These are phyloP conservation scores for Hirschfeldia incana DNA, from an alignment of 345 rosid species.

Conservation along the genomic window DNA sequence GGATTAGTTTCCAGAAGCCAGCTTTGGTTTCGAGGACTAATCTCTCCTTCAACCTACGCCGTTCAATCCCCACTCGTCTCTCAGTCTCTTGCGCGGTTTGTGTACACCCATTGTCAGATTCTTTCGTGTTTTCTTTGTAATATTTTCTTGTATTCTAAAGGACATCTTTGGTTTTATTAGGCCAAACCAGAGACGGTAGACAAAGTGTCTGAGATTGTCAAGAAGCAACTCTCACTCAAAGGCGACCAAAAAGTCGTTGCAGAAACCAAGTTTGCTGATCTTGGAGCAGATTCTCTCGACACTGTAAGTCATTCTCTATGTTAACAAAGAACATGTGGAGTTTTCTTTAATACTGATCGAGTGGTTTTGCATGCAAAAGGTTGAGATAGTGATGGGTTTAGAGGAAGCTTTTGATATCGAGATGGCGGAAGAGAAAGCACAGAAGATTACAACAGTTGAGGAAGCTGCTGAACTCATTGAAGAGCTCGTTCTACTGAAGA, in stretches of 20 bases:
- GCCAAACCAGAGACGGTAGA: conserved; percentile 63
- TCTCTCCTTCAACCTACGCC: conserved; percentile 43
- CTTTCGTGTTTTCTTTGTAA: background rate
- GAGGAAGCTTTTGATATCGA: conserved; percentile 65
- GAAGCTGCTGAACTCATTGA: conserved; percentile 73
- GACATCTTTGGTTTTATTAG: conserved; percentile 30
- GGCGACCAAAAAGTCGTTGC: conserved; percentile 44
- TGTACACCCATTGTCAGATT: background rate
- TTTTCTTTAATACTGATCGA: background rate
- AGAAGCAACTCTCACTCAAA: conserved; percentile 60
- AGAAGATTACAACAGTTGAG: conserved; percentile 58
- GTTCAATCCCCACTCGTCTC: conserved; percentile 40
- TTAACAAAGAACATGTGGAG: background rate
- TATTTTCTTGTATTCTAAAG: background rate
- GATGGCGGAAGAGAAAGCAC: conserved; percentile 68
- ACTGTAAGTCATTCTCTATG: conserved; percentile 40
- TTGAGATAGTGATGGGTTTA: conserved; percentile 79
- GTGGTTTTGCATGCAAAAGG: conserved; percentile 43
- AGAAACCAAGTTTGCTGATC: conserved; percentile 55
- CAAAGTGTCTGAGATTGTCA: conserved; percentile 62
- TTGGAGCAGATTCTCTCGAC: conserved; percentile 85
- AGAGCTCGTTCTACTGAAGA: conserved; percentile 46
- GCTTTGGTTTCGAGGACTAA: conserved; percentile 37
- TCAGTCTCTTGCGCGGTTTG: conserved; percentile 55
- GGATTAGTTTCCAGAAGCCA: conserved; percentile 39